A percentile compares a stretch with the other conserved stretches of the same genome.
Conservation (phyloP, 2,329 filamentous ascomycete genomes). For the Drechslera avenae region DNA sequence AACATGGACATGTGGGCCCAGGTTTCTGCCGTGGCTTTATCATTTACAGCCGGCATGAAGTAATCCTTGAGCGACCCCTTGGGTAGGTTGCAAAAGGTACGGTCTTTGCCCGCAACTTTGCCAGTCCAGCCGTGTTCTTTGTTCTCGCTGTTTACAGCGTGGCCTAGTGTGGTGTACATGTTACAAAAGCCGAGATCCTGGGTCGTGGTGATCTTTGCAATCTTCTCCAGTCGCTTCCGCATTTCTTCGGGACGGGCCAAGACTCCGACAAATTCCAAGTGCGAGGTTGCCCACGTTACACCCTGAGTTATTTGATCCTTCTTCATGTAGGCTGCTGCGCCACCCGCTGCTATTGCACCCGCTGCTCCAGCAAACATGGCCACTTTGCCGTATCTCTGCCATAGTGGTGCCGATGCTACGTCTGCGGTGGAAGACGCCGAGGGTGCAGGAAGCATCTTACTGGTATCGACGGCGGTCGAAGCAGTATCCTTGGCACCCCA, state of each 20-base stretch:
- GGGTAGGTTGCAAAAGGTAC: slow-evolving; percentile 83
- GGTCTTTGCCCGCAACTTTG: slow-evolving; percentile 68
- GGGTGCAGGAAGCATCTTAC: slow-evolving; percentile 45
- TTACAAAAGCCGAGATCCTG: slow-evolving; percentile 80
- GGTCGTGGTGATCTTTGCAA: slow-evolving; percentile 68
- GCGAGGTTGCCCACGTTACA: slow-evolving; percentile 81
- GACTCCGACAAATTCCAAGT: slow-evolving; percentile 92
- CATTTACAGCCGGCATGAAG: slow-evolving; percentile 65
- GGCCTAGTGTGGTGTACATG: slow-evolving; percentile 83
- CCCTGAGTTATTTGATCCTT: slow-evolving; percentile 78
- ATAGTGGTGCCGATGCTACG: slow-evolving; percentile 55
- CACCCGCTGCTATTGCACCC: slow-evolving; percentile 79
- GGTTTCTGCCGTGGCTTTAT: slow-evolving; percentile 78
- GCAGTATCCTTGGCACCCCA: slow-evolving; percentile 54
- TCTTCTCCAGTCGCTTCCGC: slow-evolving; percentile 69
- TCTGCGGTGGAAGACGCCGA: slow-evolving; percentile 49
- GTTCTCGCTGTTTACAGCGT: slow-evolving; percentile 61
- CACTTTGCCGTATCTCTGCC: slow-evolving; percentile 83
- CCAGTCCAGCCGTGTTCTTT: slow-evolving; percentile 50
- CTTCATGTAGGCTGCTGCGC: slow-evolving; percentile 84
- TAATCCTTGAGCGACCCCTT: slow-evolving; percentile 41
- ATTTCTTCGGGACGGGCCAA: slow-evolving; percentile 84
- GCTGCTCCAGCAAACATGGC: slow-evolving; percentile 84
- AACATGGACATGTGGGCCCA: slow-evolving; percentile 84
- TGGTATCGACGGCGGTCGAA: slow-evolving; percentile 37